Evolutionary conservation across 73 alveolate species (phyloP), one percentile per base, ranked within the genome.

Genomic region (Halteria grandinella): DNA sequence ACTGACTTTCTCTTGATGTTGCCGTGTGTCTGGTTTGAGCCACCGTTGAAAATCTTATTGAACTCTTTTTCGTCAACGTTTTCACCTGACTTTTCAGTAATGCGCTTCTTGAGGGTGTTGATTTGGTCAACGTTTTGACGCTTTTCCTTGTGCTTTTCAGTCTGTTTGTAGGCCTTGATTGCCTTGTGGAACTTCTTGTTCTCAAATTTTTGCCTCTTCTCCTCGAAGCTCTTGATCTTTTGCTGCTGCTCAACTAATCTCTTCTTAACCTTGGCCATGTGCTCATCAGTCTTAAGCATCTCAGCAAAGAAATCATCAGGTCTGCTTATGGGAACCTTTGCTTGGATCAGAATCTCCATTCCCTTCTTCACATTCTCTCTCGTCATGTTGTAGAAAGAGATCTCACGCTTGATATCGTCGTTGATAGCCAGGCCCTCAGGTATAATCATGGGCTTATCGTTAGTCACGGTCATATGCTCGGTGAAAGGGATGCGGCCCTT

Each of bases 291-390:
- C 43, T 85, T 85, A 21, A 85, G 45, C 85, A 76, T 85, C 70
- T 85, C 93, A 33, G 93, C 93, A 24, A 63, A 77, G 75, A 63
- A 85, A 39, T 85, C 93, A 39, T 76, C 73, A 7, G 93, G 93
- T 54, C 93, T 85, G 47, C 83, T 72, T 58, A 85, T 66, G n/a
- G 83, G 77, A 52, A 77, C 79, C 7, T 55, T 66, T 15, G 75
- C 44, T 50, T 85, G 33, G 4, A 40, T 36, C 0, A 85, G 69
- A 17, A 17, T 2, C 34, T 85, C 82, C 52, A 85, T 54, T 2
- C 78, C 87, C 40, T 32, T 63, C 70, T 66, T 78, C 29, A 75
- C 89, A 53, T 76, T 66, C 54, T 85, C 89, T 48, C 59, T 54
- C 8, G 93, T 75, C 63, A 76, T 51, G 62, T 60, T 76, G 57